Percentiles rank a stretch among this genome's conserved stretches.
phyloP scores from a whole-genome alignment of 495 filamentous ascomycete species.

The Lindgomyces ingoldianus region DNA sequence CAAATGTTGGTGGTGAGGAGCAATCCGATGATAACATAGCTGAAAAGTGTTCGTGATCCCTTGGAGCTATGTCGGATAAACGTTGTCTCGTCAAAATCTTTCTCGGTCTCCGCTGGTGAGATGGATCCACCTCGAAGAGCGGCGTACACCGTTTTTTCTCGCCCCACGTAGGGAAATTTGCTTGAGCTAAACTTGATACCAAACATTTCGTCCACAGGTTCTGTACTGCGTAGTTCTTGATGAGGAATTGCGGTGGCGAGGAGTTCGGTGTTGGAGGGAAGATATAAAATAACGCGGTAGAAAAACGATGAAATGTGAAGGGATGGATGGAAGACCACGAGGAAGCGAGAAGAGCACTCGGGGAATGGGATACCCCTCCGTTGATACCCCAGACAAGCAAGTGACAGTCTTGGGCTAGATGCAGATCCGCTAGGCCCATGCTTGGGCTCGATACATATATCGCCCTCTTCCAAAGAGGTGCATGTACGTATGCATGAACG shows the following conservation, averaged over 20 bases:
- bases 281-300: neutral
- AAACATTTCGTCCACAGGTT: conserved; percentile 5
- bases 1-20: neutral
- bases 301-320: too few relatives aligned
- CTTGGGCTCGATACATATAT: too few relatives aligned
- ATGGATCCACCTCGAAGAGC: neutral
- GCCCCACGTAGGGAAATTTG: conserved; percentile 1
- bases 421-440: too few relatives aligned
- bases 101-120: neutral
- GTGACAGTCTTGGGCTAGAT: too few relatives aligned
- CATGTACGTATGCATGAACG: neutral
- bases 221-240: too few relatives aligned
- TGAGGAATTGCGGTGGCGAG: too few relatives aligned
- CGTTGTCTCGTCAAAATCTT: neutral
- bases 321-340: too few relatives aligned
- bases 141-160: neutral
- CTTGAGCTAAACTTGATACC: conserved; percentile 1
- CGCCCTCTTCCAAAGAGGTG: too few relatives aligned
- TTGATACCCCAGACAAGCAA: too few relatives aligned
- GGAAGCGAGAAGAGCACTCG: too few relatives aligned
- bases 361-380: too few relatives aligned
- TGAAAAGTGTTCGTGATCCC: neutral
- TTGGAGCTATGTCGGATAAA: neutral
- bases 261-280: neutral
- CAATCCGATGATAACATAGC: neutral